Evolutionary conservation across 139 green algal genomes (phyloP).

Genomic region (Chlamydomonas sp.): DNA sequence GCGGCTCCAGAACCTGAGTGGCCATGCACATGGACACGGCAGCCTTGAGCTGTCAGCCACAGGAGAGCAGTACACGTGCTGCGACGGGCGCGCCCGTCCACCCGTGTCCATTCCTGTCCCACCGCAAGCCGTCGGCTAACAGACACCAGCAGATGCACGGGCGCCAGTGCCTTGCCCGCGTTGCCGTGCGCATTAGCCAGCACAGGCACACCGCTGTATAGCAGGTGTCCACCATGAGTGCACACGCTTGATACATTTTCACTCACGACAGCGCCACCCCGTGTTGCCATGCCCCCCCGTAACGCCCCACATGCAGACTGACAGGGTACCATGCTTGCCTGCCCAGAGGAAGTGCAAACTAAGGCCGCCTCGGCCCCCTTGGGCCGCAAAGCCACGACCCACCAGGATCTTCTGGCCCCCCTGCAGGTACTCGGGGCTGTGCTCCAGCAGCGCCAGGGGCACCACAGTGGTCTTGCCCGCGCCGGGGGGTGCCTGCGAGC

Average conservation of each 20-base stretch:
- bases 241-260: too few relatives aligned
- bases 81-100: too few relatives aligned
- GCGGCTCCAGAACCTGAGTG: constrained; percentile 66
- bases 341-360: neutral
- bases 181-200: neutral
- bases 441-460: constrained; percentile 63
- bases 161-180: neutral
- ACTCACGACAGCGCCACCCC: too few relatives aligned
- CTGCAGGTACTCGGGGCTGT: constrained; percentile 53
- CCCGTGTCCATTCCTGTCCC: too few relatives aligned
- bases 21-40: neutral
- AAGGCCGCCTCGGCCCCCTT: neutral
- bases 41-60: too few relatives aligned
- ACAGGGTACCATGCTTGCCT: neutral
- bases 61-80: too few relatives aligned
- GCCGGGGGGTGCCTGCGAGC: constrained; percentile 67
- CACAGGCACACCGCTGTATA: too few relatives aligned
- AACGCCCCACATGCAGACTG: too few relatives aligned
- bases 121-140: neutral
- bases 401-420: constrained; percentile 44
- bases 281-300: too few relatives aligned
- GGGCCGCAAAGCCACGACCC: neutral
- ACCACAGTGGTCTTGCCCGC: constrained; percentile 81
- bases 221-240: too few relatives aligned
- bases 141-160: neutral